Conservation (phyloP, 768 basidiomycete species). For the Mycena floridula region DNA sequence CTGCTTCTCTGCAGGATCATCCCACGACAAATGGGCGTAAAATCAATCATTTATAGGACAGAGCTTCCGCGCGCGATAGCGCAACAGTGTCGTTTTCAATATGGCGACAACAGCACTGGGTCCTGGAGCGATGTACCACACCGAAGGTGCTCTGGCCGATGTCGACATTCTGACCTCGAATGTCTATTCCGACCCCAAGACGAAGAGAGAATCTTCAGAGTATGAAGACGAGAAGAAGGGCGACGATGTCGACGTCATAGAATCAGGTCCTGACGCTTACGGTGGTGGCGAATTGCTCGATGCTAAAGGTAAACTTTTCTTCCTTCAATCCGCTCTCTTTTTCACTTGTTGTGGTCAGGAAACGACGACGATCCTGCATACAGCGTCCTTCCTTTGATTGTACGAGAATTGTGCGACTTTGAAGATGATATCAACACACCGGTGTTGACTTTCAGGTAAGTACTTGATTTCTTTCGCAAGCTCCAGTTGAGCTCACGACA, state of each 20-base stretch:
- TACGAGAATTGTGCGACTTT: slow-evolving; percentile 17
- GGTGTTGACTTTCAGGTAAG: slow-evolving; percentile 19
- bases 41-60: too few relatives aligned
- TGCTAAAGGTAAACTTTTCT: not conserved
- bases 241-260: not conserved
- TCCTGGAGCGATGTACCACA: too few relatives aligned
- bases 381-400: slow-evolving; percentile 14
- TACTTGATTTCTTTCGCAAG: too few relatives aligned
- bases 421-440: slow-evolving; percentile 17
- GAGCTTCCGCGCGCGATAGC: too few relatives aligned
- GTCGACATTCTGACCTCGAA: too few relatives aligned
- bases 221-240: not conserved
- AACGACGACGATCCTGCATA: slow-evolving; percentile 17
- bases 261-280: not conserved
- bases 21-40: too few relatives aligned
- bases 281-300: not conserved
- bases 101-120: too few relatives aligned
- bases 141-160: too few relatives aligned
- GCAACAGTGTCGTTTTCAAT: too few relatives aligned
- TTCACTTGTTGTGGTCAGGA: not conserved
- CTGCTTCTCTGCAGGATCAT: too few relatives aligned
- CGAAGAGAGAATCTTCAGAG: too few relatives aligned
- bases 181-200: too few relatives aligned
- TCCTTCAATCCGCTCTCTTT: not conserved
- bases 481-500: not conserved